Evolutionary conservation across 345 rosid species (phyloP).

Genomic region (Rhizophora apiculata): DNA sequence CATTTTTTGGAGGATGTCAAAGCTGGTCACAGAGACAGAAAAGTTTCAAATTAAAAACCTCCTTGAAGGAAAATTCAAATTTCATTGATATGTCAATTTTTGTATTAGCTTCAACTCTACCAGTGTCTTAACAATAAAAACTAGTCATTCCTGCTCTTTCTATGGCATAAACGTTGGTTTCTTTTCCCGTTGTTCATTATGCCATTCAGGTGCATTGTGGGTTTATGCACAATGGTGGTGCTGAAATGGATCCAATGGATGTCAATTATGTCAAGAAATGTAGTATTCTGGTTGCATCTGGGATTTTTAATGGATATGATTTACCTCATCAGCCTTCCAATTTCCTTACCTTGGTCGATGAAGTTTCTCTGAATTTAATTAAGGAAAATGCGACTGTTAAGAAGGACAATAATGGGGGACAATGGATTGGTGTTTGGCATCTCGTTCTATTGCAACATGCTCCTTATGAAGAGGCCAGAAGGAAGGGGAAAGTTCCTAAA

Average conservation of each 20-base stretch:
- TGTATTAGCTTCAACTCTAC: not conserved
- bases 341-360: conserved; percentile 86
- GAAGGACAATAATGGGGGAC: conserved; percentile 62
- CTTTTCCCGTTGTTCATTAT: conserved; percentile 7
- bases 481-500: conserved; percentile 94
- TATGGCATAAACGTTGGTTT: not conserved
- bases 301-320: conserved; percentile 91
- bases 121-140: not conserved
- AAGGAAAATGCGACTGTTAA: conserved; percentile 55
- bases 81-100: not conserved
- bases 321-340: conserved; percentile 85
- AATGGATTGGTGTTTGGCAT: conserved; percentile 95
- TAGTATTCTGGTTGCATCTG: conserved; percentile 84
- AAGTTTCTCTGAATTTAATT: conserved; percentile 64
- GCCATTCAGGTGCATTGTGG: conserved; percentile 78
- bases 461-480: conserved; percentile 92
- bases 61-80: conserved; percentile 60
- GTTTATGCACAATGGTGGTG: conserved; percentile 76
- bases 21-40: conserved; percentile 80
- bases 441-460: conserved; percentile 68
- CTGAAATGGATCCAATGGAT: conserved; percentile 73
- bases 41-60: conserved; percentile 64
- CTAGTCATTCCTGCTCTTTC: not conserved
- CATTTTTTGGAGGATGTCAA: conserved; percentile 82
- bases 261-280: conserved; percentile 66